Percentiles rank a stretch among this genome's conserved stretches.
phyloP scores from a whole-genome alignment of 345 rosid species.

The Zanthoxylum bungeanum region DNA sequence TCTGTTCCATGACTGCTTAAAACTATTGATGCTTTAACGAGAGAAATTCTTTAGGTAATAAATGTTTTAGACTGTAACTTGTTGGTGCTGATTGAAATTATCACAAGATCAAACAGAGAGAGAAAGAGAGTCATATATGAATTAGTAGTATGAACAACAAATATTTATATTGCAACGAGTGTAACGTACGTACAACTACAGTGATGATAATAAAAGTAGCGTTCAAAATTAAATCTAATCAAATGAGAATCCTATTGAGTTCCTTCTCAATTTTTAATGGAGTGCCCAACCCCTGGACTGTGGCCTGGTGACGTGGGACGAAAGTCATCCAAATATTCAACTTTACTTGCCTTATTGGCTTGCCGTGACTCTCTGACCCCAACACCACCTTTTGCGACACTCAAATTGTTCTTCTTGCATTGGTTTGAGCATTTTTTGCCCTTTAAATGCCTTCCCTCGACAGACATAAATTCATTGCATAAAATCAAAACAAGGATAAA shows the following conservation, averaged over 20 bases:
- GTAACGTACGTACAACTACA: background rate
- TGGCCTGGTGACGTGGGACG: constrained; percentile 44
- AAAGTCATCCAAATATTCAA: constrained; percentile 34
- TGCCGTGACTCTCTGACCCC: constrained; percentile 2
- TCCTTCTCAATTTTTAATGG: constrained; percentile 15
- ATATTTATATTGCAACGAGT: background rate
- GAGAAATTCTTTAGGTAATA: background rate
- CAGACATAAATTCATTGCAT: constrained; percentile 24
- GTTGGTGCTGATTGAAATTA: background rate
- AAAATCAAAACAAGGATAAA: constrained; percentile 26
- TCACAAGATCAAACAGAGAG: background rate
- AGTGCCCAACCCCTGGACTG: constrained; percentile 54
- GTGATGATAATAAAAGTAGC: constrained; percentile 1
- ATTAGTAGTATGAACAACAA: too few species aligned
- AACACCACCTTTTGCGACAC: constrained; percentile 6
- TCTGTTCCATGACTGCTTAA: too few species aligned
- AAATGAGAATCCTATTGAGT: background rate
- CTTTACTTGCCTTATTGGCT: constrained; percentile 19
- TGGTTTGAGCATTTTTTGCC: constrained; percentile 18
- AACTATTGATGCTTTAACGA: background rate
- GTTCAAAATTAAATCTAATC: constrained; percentile 11
- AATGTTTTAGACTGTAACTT: background rate
- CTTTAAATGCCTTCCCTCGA: constrained; percentile 40
- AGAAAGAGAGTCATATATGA: background rate
- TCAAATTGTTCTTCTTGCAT: background rate